Evolutionary conservation across 345 rosid genomes (phyloP), one percentile per base, ranked within the genome.

Genomic region (Lepidium didymum): DNA sequence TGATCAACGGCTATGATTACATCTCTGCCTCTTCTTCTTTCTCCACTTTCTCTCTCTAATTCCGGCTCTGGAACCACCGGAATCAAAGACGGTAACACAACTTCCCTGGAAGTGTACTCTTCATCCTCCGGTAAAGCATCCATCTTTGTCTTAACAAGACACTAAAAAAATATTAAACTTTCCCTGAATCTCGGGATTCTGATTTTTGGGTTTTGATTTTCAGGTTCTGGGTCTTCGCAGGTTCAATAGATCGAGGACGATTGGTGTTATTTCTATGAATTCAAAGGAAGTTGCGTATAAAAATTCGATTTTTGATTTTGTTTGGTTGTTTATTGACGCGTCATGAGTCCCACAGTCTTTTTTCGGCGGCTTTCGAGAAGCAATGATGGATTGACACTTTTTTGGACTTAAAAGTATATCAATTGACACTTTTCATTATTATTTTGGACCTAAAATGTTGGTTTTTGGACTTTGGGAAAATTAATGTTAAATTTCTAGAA

Each of bases 11-110:
- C 58, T 27, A 74, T 15, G 69, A 74, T 74, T 0, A 74, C 78
- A 38, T 74, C 78, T 68, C 78, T 68, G 1, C 78, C 78, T 74
- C 78, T 61, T 54, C 96, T 83, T 42, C 96, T 79, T 65, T 77
- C 91, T 6, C 88, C 96, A 0, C 67, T 82, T 64, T 87, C 97
- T 36, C 97, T 80, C 75, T 84, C 96, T 4, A 88, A 73, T 67
- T 79, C 91, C 5, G 96, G 91, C 41, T 75, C 76, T 0, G 82
- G 51, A 2, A 80, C 84, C 0, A 77, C 62, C 4, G 94, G 92
- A 9, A 79, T 78, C 73, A 85, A 57, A n/a, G 81, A 74, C 15
- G 90, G 98, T 52, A 89, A 64, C 38, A 44, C 64, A 52, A 89
- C 92, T 52, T 86, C 90, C 65, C 83, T 87, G 83, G 75, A 80